A percentile compares a stretch with the other conserved stretches of the same genome.
These are phyloP conservation scores for Bruguiera hainesii DNA, from an alignment of 441 rosid species.

Conservation along the genomic window DNA sequence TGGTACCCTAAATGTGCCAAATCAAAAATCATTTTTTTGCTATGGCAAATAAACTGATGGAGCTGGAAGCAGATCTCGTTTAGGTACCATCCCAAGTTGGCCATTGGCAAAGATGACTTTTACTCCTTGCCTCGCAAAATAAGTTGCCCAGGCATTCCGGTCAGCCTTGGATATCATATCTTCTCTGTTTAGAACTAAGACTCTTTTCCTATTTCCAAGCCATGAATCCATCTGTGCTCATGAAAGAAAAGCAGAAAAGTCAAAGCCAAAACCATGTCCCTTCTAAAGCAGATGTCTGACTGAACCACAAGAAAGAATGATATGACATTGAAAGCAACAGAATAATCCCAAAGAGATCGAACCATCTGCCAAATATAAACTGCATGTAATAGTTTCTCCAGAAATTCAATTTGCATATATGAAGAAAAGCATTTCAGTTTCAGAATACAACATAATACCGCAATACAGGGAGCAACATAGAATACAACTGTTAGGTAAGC, in stretches of 20 bases:
- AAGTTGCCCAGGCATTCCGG: constrained; percentile 90
- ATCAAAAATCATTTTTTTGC: constrained; percentile 12
- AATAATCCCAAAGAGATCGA: neutral
- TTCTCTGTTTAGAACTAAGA: constrained; percentile 87
- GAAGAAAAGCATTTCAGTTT: neutral
- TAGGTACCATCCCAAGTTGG: constrained; percentile 68
- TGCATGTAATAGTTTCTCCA: neutral
- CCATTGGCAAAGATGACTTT: constrained; percentile 78
- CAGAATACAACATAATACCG: neutral
- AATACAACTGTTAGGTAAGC: neutral
- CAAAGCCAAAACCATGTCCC: neutral
- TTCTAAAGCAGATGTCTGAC: neutral
- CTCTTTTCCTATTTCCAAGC: constrained; percentile 91
- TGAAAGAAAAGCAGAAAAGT: neutral
- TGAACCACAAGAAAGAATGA: neutral
- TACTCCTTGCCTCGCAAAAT: constrained; percentile 72
- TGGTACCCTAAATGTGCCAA: constrained; percentile 57
- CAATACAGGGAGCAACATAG: neutral
- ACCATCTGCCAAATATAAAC: neutral
- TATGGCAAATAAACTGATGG: neutral
- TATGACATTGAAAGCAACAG: neutral
- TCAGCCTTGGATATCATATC: constrained; percentile 88
- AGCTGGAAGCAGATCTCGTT: constrained; percentile 5
- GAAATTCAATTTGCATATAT: neutral
- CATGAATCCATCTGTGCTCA: constrained; percentile 69